A percentile compares a stretch with the other conserved stretches of the same genome.
phyloP scores from a whole-genome alignment of 176 grass and related monocot species.

The Ampelocalamus luodianensis region DNA sequence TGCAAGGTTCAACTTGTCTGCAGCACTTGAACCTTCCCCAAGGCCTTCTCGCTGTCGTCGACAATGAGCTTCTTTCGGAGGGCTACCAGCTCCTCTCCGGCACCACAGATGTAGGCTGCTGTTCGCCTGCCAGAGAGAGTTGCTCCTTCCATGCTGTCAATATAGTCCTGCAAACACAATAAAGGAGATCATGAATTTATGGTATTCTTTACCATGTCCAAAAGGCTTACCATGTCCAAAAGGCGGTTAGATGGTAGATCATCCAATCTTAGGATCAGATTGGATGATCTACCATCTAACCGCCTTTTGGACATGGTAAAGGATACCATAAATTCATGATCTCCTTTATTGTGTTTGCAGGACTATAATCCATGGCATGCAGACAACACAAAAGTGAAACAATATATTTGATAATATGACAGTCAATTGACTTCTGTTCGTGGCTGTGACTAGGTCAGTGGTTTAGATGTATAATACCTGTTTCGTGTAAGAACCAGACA shows the following conservation, averaged over 20 bases:
- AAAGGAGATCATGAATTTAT: not conserved
- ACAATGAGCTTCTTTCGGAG: constrained; percentile 71
- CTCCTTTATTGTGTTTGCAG: too few relatives aligned
- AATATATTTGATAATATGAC: constrained; percentile 27
- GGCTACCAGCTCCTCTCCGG: constrained; percentile 63
- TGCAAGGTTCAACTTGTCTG: constrained; percentile 59
- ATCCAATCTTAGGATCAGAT: not conserved
- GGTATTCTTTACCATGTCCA: constrained; percentile 7
- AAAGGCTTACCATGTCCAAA: not conserved
- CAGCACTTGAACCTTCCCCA: constrained; percentile 44
- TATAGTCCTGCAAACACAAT: constrained; percentile 78
- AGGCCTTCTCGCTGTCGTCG: constrained; percentile 18
- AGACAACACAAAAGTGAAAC: not conserved
- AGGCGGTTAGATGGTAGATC: not conserved
- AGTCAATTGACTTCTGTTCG: not conserved
- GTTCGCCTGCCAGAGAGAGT: constrained; percentile 91
- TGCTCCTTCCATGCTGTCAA: constrained; percentile 99
- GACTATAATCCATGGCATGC: not conserved
- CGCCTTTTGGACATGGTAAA: too few relatives aligned
- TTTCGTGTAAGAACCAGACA: constrained; percentile 96
- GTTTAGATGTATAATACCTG: constrained; percentile 58
- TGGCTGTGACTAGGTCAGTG: not conserved
- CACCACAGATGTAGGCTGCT: constrained; percentile 72
- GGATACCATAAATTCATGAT: too few relatives aligned
- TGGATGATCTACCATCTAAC: too few relatives aligned